Evolutionary conservation across 2,329 filamentous ascomycete species (phyloP).

Genomic region (Colletotrichum siamense): DNA sequence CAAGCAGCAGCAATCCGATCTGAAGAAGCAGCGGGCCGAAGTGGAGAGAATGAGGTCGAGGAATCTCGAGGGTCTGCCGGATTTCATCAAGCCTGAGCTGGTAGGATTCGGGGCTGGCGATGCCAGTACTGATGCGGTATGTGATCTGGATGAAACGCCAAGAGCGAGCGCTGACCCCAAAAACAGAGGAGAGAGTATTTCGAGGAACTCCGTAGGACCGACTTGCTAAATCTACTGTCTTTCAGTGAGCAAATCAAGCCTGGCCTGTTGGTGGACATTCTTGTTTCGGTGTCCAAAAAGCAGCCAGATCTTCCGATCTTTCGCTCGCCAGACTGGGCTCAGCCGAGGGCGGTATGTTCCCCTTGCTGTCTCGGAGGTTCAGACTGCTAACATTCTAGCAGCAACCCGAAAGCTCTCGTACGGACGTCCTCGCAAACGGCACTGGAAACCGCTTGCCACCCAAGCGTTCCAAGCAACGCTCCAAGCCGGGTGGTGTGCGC

Average conservation of each 20-base stretch:
- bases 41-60: slow-evolving; percentile 36
- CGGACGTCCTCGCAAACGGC: background rate
- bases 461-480: slow-evolving; percentile 29
- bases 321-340: slow-evolving; percentile 45
- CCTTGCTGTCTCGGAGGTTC: background rate
- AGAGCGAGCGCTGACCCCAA: background rate
- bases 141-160: background rate
- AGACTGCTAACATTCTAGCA: background rate
- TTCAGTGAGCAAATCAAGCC: slow-evolving; percentile 47
- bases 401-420: background rate
- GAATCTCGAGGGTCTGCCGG: slow-evolving; percentile 36
- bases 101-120: slow-evolving; percentile 43
- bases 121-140: slow-evolving; percentile 37
- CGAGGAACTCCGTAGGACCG: slow-evolving; percentile 37
- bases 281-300: slow-evolving; percentile 46
- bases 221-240: slow-evolving; percentile 44
- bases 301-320: slow-evolving; percentile 50
- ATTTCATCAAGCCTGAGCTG: slow-evolving; percentile 39
- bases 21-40: slow-evolving; percentile 28
- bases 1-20: slow-evolving; percentile 19
- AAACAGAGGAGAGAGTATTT: slow-evolving; percentile 45
- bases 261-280: slow-evolving; percentile 44
- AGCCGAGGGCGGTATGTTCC: slow-evolving; percentile 1
- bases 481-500: slow-evolving; percentile 36
- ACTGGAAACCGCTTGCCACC: background rate